These are phyloP conservation scores for Paecilomyces sp. DNA, from an alignment of 2,329 filamentous ascomycete genomes.

Conservation along the genomic window DNA sequence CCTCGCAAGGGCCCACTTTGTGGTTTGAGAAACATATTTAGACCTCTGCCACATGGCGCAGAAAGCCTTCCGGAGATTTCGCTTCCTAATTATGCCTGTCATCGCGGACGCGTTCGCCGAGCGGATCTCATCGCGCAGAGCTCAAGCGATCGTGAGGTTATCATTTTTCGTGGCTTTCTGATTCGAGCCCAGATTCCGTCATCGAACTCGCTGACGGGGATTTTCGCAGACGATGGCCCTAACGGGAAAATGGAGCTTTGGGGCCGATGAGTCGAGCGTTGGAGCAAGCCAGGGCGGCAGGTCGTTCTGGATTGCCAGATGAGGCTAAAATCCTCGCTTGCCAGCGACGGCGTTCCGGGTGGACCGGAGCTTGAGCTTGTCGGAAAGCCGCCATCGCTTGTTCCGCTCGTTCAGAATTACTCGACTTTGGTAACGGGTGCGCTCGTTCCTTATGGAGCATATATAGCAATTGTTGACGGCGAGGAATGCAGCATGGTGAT, in stretches of 20 bases:
- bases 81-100: neutral
- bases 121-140: neutral
- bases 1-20: neutral
- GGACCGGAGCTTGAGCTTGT: neutral
- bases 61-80: neutral
- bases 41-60: neutral
- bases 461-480: neutral
- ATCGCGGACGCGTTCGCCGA: neutral
- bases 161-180: neutral
- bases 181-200: neutral
- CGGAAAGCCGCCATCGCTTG: conserved; percentile 1
- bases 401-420: neutral
- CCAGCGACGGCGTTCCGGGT: neutral
- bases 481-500: neutral
- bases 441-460: neutral
- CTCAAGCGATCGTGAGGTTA: neutral
- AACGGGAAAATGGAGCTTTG: neutral
- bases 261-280: neutral
- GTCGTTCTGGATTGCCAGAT: conserved; percentile 5
- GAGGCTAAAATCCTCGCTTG: conserved; percentile 1
- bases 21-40: neutral
- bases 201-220: neutral
- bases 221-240: neutral
- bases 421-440: neutral
- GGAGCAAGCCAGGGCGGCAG: neutral